A percentile compares a stretch with the other conserved stretches of the same genome.
These are phyloP conservation scores for Scheffersomyces insectosa DNA, from an alignment of 1,139 yeast genomes.

Conservation along the genomic window DNA sequence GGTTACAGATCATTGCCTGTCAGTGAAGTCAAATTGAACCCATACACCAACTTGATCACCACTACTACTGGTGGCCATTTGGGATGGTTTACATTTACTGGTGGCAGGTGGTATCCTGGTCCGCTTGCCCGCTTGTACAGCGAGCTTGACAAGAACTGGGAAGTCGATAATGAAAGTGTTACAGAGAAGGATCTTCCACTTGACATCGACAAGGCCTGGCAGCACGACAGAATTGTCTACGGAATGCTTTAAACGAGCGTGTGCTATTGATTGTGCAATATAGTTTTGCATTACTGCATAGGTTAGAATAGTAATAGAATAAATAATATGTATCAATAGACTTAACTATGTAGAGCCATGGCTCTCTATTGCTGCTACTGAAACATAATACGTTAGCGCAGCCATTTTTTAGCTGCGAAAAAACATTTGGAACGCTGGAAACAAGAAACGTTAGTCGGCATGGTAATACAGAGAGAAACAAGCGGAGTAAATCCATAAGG, in stretches of 20 bases:
- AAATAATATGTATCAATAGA: not conserved
- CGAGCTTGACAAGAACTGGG: slow-evolving; percentile 31
- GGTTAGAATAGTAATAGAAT: slow-evolving; percentile 1
- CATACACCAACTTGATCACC: slow-evolving; percentile 63
- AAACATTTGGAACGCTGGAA: too few species aligned
- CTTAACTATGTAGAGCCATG: not conserved
- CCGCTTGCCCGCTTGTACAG: slow-evolving; percentile 39
- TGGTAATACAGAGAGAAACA: too few species aligned
- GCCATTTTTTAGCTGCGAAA: too few species aligned
- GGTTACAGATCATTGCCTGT: slow-evolving; percentile 59
- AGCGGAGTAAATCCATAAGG: too few species aligned
- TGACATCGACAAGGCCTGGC: slow-evolving; percentile 30
- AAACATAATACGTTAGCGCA: too few species aligned
- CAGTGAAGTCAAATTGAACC: slow-evolving; percentile 62
- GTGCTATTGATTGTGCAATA: not conserved
- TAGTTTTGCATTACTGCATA: slow-evolving; percentile 11
- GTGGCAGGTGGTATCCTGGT: slow-evolving; percentile 54
- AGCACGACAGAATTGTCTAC: slow-evolving; percentile 29
- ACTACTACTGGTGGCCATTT: slow-evolving; percentile 88
- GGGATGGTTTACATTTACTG: slow-evolving; percentile 55
- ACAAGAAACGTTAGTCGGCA: too few species aligned
- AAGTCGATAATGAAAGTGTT: slow-evolving; percentile 14
- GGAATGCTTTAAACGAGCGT: slow-evolving; percentile 1
- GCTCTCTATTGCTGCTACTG: too few species aligned
- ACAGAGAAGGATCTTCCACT: slow-evolving; percentile 25